Base-by-base conservation (phyloP, 345 rosid genomes). In the Anacardium occidentale region DNA sequence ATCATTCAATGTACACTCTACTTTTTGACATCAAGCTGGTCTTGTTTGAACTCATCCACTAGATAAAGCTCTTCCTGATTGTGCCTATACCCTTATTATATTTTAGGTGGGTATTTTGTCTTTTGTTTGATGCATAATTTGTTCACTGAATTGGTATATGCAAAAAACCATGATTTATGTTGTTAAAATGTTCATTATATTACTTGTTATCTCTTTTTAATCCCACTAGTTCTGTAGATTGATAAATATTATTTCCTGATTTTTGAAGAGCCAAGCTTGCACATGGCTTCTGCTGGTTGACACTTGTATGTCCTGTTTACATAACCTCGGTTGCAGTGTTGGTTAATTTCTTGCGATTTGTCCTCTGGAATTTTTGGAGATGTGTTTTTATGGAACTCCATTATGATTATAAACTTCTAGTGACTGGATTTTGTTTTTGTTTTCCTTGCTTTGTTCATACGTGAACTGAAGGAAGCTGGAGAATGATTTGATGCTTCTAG, bases 31-130 rank as follows among this genome's bases (percentile, higher is more conserved):
- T n/a, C n/a, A n/a, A n/a, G n/a, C n/a, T n/a, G n/a, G n/a, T n/a
- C n/a, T n/a, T n/a, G n/a, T n/a, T n/a, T n/a, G n/a, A n/a, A n/a
- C n/a, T n/a, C n/a, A n/a, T n/a, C n/a, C n/a, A n/a, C n/a, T n/a
- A n/a, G 24, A 45, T 69, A 34, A 55, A 50, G 69, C 42, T 74
- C 57, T 68, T 62, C 53, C 53, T 72, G 68, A 66, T 34, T 64
- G 52, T 57, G 21, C n/a, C 42, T 50, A 26, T 53, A 63, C 18
- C 47, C 48, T 17, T 37, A 14, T 54, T 25, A 34, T 5, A 13
- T 51, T 21, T 32, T 2, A 5, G 44, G 15, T 54, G 10, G 52
- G 14, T 69, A 11, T 62, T 21, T 54, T 72, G 15, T 63, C 40
- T n/a, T 72, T 63, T 22, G 26, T 62, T 53, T 53, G 67, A 25